Evolutionary conservation across 2,329 filamentous ascomycete genomes (phyloP).

Genomic region (Amauroascus niger): DNA sequence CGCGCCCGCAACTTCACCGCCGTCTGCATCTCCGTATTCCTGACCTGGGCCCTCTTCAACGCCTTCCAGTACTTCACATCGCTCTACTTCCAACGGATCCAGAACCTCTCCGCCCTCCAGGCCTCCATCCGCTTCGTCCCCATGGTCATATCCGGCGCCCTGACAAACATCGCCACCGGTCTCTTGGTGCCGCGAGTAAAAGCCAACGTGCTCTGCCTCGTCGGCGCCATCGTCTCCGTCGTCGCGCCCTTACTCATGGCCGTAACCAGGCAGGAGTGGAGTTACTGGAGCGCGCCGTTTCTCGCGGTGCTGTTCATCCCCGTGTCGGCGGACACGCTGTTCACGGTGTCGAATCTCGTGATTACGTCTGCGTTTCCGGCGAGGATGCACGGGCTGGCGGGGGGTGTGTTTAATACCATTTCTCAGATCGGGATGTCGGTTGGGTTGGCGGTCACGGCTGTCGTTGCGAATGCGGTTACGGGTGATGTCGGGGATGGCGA

Average conservation of each 20-base stretch:
- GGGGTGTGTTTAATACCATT: constrained; percentile 53
- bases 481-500: neutral
- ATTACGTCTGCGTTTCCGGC: constrained; percentile 47
- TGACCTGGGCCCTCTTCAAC: constrained; percentile 39
- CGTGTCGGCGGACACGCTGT: constrained; percentile 14
- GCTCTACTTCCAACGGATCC: constrained; percentile 44
- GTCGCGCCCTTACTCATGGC: constrained; percentile 17
- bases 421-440: constrained; percentile 48
- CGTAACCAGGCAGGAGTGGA: constrained; percentile 5
- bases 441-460: constrained; percentile 44
- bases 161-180: constrained; percentile 15
- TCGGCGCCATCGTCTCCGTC: constrained; percentile 9
- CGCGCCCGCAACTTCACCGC: constrained; percentile 41
- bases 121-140: constrained; percentile 43
- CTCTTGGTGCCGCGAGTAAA: constrained; percentile 12
- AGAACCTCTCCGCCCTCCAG: constrained; percentile 38
- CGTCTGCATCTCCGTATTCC: constrained; percentile 42
- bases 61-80: constrained; percentile 12
- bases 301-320: constrained; percentile 11
- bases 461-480: constrained; percentile 29
- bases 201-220: constrained; percentile 11
- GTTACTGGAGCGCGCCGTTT: constrained; percentile 17
- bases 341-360: constrained; percentile 46
- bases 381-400: constrained; percentile 49
- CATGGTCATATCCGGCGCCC: constrained; percentile 33